Conservation (phyloP, 2,329 filamentous ascomycete species). For the Fusarium dlaminii region DNA sequence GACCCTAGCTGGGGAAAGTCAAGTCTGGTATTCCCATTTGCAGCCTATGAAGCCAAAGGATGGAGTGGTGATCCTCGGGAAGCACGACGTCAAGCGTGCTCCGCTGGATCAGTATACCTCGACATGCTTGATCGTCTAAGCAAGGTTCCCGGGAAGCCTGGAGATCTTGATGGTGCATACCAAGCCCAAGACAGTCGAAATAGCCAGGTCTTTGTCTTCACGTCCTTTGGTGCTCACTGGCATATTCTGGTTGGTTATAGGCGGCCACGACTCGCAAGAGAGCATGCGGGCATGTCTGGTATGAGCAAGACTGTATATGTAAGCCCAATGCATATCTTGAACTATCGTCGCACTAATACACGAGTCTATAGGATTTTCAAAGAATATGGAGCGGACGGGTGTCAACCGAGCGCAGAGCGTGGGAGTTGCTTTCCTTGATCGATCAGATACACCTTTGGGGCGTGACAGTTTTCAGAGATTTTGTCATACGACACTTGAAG, state of each 20-base stretch:
- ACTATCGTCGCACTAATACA: neutral
- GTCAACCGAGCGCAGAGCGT: neutral
- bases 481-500: neutral
- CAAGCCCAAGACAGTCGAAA: neutral
- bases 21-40: neutral
- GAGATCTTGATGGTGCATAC: neutral
- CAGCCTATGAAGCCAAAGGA: slow-evolving; percentile 1
- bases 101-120: neutral
- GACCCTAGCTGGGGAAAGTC: neutral
- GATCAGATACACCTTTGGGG: slow-evolving; percentile 6
- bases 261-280: neutral
- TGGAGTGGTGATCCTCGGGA: neutral
- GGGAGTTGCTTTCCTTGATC: neutral
- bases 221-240: slow-evolving; percentile 4
- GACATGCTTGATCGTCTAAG: neutral
- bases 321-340: neutral
- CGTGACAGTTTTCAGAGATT: neutral
- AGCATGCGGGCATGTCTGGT: neutral
- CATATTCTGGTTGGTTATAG: neutral
- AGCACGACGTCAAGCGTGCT: neutral
- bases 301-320: neutral
- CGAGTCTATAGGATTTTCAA: neutral
- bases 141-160: neutral
- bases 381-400: neutral
- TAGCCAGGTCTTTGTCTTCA: neutral